A percentile compares a stretch with the other conserved stretches of the same genome.
Evolutionary conservation across 139 green algal genomes (phyloP).

Genomic region (Closterium sp.): DNA sequence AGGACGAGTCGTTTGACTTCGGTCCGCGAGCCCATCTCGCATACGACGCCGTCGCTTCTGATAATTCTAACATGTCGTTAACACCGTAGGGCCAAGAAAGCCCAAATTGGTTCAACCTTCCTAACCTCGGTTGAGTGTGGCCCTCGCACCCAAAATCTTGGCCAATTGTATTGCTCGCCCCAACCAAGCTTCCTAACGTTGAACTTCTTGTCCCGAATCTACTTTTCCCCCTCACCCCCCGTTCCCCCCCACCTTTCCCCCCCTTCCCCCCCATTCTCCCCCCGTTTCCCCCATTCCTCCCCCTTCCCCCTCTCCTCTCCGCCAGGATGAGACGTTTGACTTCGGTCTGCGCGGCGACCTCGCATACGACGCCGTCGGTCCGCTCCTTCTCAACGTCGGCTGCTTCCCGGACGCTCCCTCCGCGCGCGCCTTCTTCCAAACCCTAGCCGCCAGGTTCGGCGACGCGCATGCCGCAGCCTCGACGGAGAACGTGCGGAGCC

Average conservation of each 20-base stretch:
- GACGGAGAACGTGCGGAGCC: neutral
- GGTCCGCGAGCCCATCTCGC: neutral
- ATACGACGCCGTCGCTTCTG: too few species aligned
- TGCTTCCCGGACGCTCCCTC: conserved; percentile 1
- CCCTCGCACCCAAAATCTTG: too few species aligned
- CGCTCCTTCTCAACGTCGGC: conserved; percentile 20
- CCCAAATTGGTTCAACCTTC: too few species aligned
- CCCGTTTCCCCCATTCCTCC: neutral
- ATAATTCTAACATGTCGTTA: too few species aligned
- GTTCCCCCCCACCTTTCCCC: neutral
- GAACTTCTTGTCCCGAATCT: too few species aligned
- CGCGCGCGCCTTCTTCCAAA: conserved; percentile 1
- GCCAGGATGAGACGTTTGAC: conserved; percentile 28
- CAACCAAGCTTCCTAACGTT: too few species aligned
- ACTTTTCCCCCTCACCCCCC: neutral
- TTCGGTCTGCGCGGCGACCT: conserved; percentile 11
- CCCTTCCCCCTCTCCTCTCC: neutral
- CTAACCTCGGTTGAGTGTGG: too few species aligned
- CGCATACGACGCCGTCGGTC: conserved; percentile 29
- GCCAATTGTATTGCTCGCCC: too few species aligned
- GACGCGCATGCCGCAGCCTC: neutral
- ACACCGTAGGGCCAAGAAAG: too few species aligned
- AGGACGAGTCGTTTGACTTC: conserved; percentile 27
- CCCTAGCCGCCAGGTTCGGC: conserved; percentile 1
- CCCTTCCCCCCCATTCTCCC: neutral